These are phyloP conservation scores for Uronychia binucleata DNA, from an alignment of 73 alveolate species.

Conservation along the genomic window DNA sequence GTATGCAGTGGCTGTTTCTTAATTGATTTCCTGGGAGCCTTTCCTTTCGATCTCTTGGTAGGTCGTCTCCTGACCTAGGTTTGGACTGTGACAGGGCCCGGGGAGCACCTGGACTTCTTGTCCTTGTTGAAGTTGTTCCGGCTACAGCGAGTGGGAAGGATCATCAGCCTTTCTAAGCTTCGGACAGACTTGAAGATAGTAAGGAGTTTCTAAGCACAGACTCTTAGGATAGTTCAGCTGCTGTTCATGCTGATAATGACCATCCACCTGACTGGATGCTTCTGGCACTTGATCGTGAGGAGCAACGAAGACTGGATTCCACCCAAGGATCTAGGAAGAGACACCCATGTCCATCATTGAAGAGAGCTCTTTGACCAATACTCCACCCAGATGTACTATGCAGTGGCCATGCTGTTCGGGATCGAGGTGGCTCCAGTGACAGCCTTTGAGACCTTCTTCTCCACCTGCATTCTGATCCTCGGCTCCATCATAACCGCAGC, in stretches of 20 bases:
- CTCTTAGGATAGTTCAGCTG: slow-evolving; percentile 20
- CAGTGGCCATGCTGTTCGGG: slow-evolving; percentile 35
- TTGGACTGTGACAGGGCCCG: background rate
- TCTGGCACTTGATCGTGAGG: slow-evolving; percentile 41
- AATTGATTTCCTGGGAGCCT: slow-evolving; percentile 44
- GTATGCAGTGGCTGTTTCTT: slow-evolving; percentile 23
- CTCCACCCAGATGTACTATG: slow-evolving; percentile 16
- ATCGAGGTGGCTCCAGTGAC: slow-evolving; percentile 17
- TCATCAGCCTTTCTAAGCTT: slow-evolving; percentile 21
- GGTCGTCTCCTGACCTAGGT: background rate
- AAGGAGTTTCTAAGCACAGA: background rate
- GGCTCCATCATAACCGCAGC: slow-evolving; percentile 44
- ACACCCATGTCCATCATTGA: background rate
- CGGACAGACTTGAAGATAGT: slow-evolving; percentile 26
- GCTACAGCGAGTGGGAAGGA: slow-evolving; percentile 34
- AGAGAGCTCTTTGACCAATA: slow-evolving; percentile 3
- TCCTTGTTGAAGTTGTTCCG: slow-evolving; percentile 40
- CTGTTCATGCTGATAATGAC: slow-evolving; percentile 18
- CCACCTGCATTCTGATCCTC: slow-evolving; percentile 4
- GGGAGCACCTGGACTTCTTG: slow-evolving; percentile 12
- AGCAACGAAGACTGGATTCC: slow-evolving; percentile 49
- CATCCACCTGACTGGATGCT: slow-evolving; percentile 57
- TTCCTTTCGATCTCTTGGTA: slow-evolving; percentile 44
- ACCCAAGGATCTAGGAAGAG: slow-evolving; percentile 23
- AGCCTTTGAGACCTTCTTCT: background rate